Evolutionary conservation across 2,329 filamentous ascomycete species (phyloP).

Genomic region (Aspergillus sp.): DNA sequence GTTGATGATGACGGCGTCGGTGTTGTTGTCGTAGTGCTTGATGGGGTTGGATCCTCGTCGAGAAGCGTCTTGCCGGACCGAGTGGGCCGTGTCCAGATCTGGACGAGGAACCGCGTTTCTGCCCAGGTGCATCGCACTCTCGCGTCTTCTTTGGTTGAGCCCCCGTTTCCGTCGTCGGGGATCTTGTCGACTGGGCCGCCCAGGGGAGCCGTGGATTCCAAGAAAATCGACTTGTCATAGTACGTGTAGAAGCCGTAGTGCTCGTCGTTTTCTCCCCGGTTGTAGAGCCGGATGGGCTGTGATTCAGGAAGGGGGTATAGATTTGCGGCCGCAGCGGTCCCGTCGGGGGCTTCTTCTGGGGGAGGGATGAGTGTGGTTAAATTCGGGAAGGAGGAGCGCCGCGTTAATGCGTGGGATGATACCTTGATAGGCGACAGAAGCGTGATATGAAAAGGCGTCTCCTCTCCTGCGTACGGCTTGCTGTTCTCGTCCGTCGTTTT

Average conservation of each 20-base stretch:
- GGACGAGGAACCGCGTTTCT: slow-evolving; percentile 52
- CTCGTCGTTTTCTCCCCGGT: slow-evolving; percentile 69
- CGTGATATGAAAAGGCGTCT: slow-evolving; percentile 80
- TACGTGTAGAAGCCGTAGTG: slow-evolving; percentile 94
- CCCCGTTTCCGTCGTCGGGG: slow-evolving; percentile 42
- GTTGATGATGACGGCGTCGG: slow-evolving; percentile 13
- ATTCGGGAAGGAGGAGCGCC: slow-evolving; percentile 35
- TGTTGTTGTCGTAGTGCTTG: slow-evolving; percentile 6
- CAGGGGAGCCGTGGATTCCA: slow-evolving; percentile 50
- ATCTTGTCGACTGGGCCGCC: slow-evolving; percentile 33
- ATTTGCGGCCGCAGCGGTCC: slow-evolving; percentile 60
- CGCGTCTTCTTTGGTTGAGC: slow-evolving; percentile 38
- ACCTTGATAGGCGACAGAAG: slow-evolving; percentile 43
- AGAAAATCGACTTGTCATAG: slow-evolving; percentile 78
- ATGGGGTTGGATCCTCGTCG: slow-evolving; percentile 4
- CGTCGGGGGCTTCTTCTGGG: slow-evolving; percentile 56
- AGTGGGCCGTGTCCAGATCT: slow-evolving; percentile 51
- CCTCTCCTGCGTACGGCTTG: slow-evolving; percentile 68
- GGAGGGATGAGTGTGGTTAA: slow-evolving; percentile 51
- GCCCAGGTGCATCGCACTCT: slow-evolving; percentile 48
- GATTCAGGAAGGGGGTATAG: slow-evolving; percentile 58
- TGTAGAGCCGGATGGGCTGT: slow-evolving; percentile 77
- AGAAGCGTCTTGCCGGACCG: slow-evolving; percentile 22
- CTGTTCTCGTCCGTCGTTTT: slow-evolving; percentile 71
- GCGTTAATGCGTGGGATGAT: slow-evolving; percentile 32